A percentile compares a stretch with the other conserved stretches of the same genome.
phyloP scores from a whole-genome alignment of 192 early-diverging fungal genomes.

The Geranomyces michiganensis region DNA sequence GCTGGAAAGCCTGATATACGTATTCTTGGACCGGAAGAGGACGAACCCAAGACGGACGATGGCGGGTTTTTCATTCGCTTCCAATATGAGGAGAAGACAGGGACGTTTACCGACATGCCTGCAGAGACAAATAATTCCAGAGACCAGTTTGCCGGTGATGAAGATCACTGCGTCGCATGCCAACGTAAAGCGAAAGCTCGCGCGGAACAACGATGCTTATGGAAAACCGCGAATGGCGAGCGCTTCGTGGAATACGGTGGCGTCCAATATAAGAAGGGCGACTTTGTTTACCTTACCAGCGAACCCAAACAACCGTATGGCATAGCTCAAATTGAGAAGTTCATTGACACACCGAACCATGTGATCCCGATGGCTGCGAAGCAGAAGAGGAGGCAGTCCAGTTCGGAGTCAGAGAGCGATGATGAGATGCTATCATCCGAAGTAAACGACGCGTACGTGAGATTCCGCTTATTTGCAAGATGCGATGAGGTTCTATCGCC shows the following conservation, averaged over 20 bases:
- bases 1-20: slow-evolving; percentile 50
- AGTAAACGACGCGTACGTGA: slow-evolving; percentile 9
- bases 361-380: no score
- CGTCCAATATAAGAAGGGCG: slow-evolving; percentile 55
- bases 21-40: slow-evolving; percentile 39
- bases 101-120: slow-evolving; percentile 59
- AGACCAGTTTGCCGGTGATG: slow-evolving; percentile 27
- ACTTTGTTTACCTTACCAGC: slow-evolving; percentile 61
- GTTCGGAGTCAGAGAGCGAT: neutral
- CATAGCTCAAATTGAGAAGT: slow-evolving; percentile 53
- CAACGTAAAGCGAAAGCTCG: neutral
- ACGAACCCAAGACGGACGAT: slow-evolving; percentile 35
- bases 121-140: slow-evolving; percentile 24
- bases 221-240: neutral
- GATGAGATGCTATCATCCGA: neutral
- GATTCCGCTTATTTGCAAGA: slow-evolving; percentile 49
- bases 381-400: no score
- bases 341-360: neutral
- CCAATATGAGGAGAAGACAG: slow-evolving; percentile 58
- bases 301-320: slow-evolving; percentile 50
- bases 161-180: slow-evolving; percentile 29
- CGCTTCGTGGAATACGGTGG: slow-evolving; percentile 31
- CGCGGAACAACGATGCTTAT: neutral
- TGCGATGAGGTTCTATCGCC: neutral
- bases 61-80: slow-evolving; percentile 35